These are phyloP conservation scores for Skeletonema costatum DNA, from an alignment of 108 stramenopile genomes.

Conservation along the genomic window DNA sequence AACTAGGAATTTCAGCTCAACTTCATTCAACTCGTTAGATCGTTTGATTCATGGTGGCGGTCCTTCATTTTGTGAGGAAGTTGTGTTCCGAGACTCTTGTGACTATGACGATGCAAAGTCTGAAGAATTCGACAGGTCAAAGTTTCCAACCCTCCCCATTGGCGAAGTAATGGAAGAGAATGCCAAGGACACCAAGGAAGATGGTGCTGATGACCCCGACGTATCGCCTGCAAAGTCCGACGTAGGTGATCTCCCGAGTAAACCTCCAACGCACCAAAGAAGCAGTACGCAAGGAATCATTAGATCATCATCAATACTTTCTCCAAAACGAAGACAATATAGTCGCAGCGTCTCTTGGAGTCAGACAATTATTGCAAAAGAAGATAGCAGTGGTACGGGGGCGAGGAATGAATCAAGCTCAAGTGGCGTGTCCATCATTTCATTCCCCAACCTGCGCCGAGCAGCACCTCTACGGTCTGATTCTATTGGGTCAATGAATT, in stretches of 20 bases:
- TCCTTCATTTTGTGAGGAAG: constrained; percentile 30
- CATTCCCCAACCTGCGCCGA: constrained; percentile 41
- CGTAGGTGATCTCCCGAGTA: constrained; percentile 37
- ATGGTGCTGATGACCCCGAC: constrained; percentile 3
- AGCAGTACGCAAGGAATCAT: constrained; percentile 42
- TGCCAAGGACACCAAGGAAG: constrained; percentile 1
- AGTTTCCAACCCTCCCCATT: neutral
- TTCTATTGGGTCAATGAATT: constrained; percentile 30
- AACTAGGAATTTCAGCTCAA: constrained; percentile 7
- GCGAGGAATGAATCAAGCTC: constrained; percentile 1
- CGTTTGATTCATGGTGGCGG: constrained; percentile 38
- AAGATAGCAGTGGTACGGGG: constrained; percentile 7
- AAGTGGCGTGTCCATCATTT: constrained; percentile 38
- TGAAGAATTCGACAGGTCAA: neutral
- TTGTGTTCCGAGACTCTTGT: constrained; percentile 32
- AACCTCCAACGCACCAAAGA: constrained; percentile 8
- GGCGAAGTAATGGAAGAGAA: constrained; percentile 3
- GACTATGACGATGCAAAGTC: neutral
- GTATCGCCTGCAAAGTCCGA: constrained; percentile 45
- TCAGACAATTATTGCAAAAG: constrained; percentile 29
- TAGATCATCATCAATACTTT: constrained; percentile 20
- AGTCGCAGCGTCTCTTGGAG: constrained; percentile 50
- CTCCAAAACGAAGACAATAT: constrained; percentile 23
- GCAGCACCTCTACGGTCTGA: constrained; percentile 47
- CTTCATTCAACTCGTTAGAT: constrained; percentile 32